phyloP scores from a whole-genome alignment of 768 basidiomycete genomes.

The Lactifluus volemus region DNA sequence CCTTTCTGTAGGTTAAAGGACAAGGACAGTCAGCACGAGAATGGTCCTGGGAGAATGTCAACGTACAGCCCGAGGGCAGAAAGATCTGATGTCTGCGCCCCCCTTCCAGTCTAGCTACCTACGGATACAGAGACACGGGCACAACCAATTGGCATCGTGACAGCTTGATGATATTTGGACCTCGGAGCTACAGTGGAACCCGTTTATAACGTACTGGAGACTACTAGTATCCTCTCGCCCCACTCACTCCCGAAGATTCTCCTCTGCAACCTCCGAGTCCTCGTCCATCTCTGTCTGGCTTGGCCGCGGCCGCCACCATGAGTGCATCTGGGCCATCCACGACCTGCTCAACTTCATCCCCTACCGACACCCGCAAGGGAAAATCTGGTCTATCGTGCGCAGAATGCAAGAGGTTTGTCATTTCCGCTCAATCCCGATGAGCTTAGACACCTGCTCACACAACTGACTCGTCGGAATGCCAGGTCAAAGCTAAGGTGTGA shows the following conservation, averaged over 20 bases:
- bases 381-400: conserved; percentile 42
- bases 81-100: too few relatives aligned
- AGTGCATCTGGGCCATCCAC: conserved; percentile 2
- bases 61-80: too few relatives aligned
- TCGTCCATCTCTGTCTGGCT: neutral
- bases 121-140: too few relatives aligned
- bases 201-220: neutral
- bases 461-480: neutral
- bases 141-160: neutral
- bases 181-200: conserved; percentile 5
- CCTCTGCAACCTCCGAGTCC: neutral
- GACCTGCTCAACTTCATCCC: conserved; percentile 1
- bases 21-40: too few relatives aligned
- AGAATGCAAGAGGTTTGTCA: conserved; percentile 40
- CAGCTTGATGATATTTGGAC: neutral
- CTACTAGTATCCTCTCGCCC: neutral
- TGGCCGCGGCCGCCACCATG: neutral
- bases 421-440: neutral
- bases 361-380: conserved; percentile 11
- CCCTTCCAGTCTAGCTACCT: neutral
- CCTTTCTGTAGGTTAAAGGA: too few relatives aligned
- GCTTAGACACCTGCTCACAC: neutral
- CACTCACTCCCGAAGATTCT: neutral
- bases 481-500: conserved; percentile 52
- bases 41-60: too few relatives aligned